These are phyloP conservation scores for Kernera saxatilis DNA, from an alignment of 345 rosid genomes.

Conservation along the genomic window DNA sequence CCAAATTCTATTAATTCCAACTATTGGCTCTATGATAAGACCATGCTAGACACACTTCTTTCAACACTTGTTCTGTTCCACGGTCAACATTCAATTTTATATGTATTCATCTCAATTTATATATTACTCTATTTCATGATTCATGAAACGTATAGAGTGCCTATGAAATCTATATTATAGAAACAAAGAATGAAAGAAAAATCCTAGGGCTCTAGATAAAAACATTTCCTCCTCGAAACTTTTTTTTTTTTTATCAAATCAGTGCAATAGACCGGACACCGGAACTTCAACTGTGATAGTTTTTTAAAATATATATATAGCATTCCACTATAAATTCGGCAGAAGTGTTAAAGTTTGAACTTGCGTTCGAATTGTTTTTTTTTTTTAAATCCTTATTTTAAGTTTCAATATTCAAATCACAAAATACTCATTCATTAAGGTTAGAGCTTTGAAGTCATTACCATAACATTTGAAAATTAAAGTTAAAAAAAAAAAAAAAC, in stretches of 20 bases:
- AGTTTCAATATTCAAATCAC: background rate
- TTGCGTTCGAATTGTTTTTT: background rate
- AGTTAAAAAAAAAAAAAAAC: too few species aligned
- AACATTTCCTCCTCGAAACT: background rate
- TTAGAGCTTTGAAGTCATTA: background rate
- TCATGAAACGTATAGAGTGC: background rate
- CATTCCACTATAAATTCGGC: background rate
- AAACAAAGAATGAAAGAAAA: background rate
- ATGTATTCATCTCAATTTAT: background rate
- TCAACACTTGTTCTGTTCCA: conserved; percentile 24
- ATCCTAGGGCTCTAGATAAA: background rate
- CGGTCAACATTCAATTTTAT: conserved; percentile 25
- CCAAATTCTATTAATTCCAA: background rate
- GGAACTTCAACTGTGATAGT: background rate
- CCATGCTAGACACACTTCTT: conserved; percentile 22
- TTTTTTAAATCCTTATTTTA: background rate
- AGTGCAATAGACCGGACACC: background rate
- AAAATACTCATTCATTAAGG: background rate
- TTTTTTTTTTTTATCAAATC: background rate
- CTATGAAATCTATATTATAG: background rate
- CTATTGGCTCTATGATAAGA: conserved; percentile 19
- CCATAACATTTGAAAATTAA: background rate
- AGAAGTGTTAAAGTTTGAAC: background rate
- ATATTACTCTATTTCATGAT: background rate
- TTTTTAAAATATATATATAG: background rate